Evolutionary conservation across 2,329 filamentous ascomycete genomes (phyloP).

Genomic region (Leptographium flavum): DNA sequence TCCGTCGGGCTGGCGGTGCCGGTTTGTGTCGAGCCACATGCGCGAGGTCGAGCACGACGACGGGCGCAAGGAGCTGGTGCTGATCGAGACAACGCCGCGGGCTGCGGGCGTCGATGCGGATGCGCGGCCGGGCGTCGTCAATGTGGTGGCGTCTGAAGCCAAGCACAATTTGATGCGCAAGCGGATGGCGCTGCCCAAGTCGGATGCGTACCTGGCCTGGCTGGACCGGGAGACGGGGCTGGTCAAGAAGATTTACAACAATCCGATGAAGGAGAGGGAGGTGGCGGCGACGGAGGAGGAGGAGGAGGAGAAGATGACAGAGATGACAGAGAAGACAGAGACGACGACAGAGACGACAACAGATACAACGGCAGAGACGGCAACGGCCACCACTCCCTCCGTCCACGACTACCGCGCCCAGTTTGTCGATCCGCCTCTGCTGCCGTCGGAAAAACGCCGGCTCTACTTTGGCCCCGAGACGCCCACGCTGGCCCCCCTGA

Average conservation of each 20-base stretch:
- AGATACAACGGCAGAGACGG: slow-evolving; percentile 14
- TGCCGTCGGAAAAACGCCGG: slow-evolving; percentile 82
- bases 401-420: slow-evolving; percentile 57
- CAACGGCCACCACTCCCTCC: slow-evolving; percentile 18
- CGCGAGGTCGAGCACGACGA: slow-evolving; percentile 64
- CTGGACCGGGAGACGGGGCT: slow-evolving; percentile 49
- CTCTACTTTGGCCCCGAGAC: slow-evolving; percentile 93
- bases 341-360: slow-evolving; percentile 13
- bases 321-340: slow-evolving; percentile 19
- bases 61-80: slow-evolving; percentile 67
- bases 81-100: slow-evolving; percentile 33
- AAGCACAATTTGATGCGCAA: slow-evolving; percentile 67
- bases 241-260: slow-evolving; percentile 32
- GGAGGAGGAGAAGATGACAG: slow-evolving; percentile 15
- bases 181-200: slow-evolving; percentile 53
- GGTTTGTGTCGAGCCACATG: slow-evolving; percentile 79
- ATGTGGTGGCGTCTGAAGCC: slow-evolving; percentile 52
- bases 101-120: slow-evolving; percentile 28
- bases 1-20: slow-evolving; percentile 82
- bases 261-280: slow-evolving; percentile 10
- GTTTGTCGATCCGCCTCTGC: slow-evolving; percentile 75
- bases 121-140: slow-evolving; percentile 54
- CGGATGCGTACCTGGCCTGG: slow-evolving; percentile 67
- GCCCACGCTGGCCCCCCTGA: slow-evolving; percentile 83
- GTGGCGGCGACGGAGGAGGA: slow-evolving; percentile 18